Base-by-base conservation (phyloP, 2,329 filamentous ascomycete species). In the Monosporascus sp. region DNA sequence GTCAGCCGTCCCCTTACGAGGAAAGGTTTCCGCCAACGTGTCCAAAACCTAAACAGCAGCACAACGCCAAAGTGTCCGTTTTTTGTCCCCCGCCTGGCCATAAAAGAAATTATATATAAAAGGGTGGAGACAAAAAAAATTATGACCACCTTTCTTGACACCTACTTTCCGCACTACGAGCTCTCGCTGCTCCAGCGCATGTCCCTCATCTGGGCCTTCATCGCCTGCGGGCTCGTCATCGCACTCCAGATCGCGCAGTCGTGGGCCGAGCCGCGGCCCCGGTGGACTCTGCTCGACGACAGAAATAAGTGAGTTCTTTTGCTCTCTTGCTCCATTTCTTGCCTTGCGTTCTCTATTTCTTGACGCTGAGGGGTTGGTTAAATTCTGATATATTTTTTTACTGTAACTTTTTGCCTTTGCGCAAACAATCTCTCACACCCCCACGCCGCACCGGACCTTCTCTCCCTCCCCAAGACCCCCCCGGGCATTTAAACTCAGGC, bases 191-290 rank as follows among this genome's bases (percentile, higher is more conserved):
- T 61, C 16, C 57, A 61, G 52, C 59, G 59, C 51, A 52, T 61
- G 34, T 50, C 57, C 26, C 47, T 61, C 19, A 60, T 61, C 50
- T 61, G 58, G 56, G 45, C 54, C 49, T 61, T 61, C 37, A 53
- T 60, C 49, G 46, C 48, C 43, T 52, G 52, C 49, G 58, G 56
- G 24, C 48, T 61, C 46, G 54, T 61, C 49, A 24, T 60, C 48
- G 49, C 50, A 14, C 19, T 61, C 20, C 58, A 61, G 38, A 50
- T 50, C 17, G 52, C 57, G 50, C 58, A 60, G 50, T 58, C 54
- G 22, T 56, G 51, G 45, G 45, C 48, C 34, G 56, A 61, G n/a
- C 49, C 52, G 9, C 51, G 58, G 16, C 53, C 54, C 26, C n/a
- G 47, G 48, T 60, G 58, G 58, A 56, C 58, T 40, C 27, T 54